phyloP scores from a whole-genome alignment of 345 rosid species.

The Syzygium aromaticum region DNA sequence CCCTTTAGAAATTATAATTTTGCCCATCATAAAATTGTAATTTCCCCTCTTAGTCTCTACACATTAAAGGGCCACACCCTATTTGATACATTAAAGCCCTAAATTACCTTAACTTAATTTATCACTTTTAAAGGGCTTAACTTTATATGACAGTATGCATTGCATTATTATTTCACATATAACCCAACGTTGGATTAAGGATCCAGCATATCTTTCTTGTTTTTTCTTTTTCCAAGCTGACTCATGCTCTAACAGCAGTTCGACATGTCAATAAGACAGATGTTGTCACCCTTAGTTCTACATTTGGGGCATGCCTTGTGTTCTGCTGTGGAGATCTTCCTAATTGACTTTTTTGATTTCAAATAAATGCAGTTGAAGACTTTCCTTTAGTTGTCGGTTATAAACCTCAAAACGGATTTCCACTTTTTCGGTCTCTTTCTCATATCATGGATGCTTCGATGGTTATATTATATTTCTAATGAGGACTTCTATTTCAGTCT shows the following conservation, averaged over 20 bases:
- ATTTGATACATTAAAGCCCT: too few relatives aligned
- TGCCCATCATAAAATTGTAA: too few relatives aligned
- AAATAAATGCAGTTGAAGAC: background rate
- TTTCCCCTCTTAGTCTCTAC: too few relatives aligned
- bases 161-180: too few relatives aligned
- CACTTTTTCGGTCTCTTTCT: conserved; percentile 50
- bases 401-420: background rate
- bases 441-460: conserved; percentile 79
- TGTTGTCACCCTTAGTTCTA: conserved; percentile 82
- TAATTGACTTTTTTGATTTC: background rate
- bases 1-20: too few relatives aligned
- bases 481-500: background rate
- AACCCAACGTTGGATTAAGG: too few relatives aligned
- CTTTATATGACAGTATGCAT: too few relatives aligned
- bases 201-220: background rate
- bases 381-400: background rate
- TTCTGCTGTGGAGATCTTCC: background rate
- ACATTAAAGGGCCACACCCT: too few relatives aligned
- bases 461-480: conserved; percentile 11
- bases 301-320: conserved; percentile 56
- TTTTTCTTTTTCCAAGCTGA: conserved; percentile 26
- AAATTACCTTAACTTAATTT: too few relatives aligned
- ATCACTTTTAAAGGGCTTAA: too few relatives aligned
- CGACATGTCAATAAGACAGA: conserved; percentile 74
- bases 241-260: conserved; percentile 53